Evolutionary conservation across 2,329 filamentous ascomycete species (phyloP).

Genomic region (Colletotrichum coccodes): DNA sequence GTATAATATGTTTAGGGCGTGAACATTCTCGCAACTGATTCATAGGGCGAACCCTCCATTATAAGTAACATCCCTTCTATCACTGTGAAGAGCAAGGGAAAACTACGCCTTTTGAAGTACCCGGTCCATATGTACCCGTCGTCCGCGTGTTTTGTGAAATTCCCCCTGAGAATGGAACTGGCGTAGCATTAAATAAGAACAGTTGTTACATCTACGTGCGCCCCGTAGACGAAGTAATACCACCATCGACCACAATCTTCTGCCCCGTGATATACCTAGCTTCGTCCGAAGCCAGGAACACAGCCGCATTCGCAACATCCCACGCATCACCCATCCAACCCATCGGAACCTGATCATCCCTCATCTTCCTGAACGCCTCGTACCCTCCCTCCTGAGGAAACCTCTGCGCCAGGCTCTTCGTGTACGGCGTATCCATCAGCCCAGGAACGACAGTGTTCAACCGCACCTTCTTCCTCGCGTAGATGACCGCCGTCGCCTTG

Average conservation of each 20-base stretch:
- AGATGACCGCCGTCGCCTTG: constrained; percentile 60
- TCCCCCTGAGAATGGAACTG: not conserved
- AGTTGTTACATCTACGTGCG: not conserved
- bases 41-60: no score
- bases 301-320: constrained; percentile 66
- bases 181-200: not conserved
- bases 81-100: no score
- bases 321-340: constrained; percentile 68
- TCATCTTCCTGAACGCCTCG: constrained; percentile 51
- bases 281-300: constrained; percentile 61
- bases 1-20: no score
- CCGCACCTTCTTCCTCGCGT: constrained; percentile 56
- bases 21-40: no score
- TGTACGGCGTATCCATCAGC: constrained; percentile 64
- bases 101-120: no score
- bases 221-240: constrained; percentile 50
- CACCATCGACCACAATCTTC: constrained; percentile 60
- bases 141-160: no score
- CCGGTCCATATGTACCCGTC: no score
- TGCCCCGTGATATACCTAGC: constrained; percentile 70
- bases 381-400: constrained; percentile 48
- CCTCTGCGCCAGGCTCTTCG: constrained; percentile 50
- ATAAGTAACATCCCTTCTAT: no score
- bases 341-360: constrained; percentile 67
- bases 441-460: constrained; percentile 67